Evolutionary conservation across 2,329 filamentous ascomycete genomes (phyloP).

Genomic region (Pezicula neosporulosa): DNA sequence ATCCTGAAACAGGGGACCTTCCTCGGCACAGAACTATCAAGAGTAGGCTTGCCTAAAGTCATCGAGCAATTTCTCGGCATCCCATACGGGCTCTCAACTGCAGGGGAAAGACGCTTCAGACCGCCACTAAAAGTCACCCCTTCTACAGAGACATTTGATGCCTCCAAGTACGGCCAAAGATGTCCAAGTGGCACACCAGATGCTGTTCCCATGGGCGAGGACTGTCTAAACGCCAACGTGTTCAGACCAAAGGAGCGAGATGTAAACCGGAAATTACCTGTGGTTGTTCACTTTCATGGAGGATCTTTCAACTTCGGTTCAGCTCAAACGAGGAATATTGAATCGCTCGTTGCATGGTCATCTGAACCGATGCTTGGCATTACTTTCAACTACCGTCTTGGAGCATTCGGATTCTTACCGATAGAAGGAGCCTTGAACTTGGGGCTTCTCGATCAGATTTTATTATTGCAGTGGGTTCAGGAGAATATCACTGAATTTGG

Average conservation of each 20-base stretch:
- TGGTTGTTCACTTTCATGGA: conserved; percentile 61
- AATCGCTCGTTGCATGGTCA: conserved; percentile 54
- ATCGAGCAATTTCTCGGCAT: conserved; percentile 42
- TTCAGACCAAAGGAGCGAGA: conserved; percentile 30
- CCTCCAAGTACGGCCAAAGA: conserved; percentile 29
- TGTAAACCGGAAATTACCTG: conserved; percentile 35
- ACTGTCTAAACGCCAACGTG: conserved; percentile 51
- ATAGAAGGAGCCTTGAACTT: conserved; percentile 58
- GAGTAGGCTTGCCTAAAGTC: conserved; percentile 14
- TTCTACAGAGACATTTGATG: conserved; percentile 29
- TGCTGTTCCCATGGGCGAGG: conserved; percentile 33
- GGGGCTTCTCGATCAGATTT: conserved; percentile 59
- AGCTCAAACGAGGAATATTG: conserved; percentile 53
- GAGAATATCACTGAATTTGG: conserved; percentile 58
- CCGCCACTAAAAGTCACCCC: conserved; percentile 21
- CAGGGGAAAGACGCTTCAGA: conserved; percentile 42
- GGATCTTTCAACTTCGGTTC: conserved; percentile 57
- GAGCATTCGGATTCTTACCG: conserved; percentile 64
- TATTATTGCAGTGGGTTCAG: conserved; percentile 56
- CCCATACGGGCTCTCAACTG: conserved; percentile 44
- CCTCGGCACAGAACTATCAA: conserved; percentile 14
- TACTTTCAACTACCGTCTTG: conserved; percentile 59
- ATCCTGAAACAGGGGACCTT: conserved; percentile 22
- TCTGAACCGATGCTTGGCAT: conserved; percentile 49
- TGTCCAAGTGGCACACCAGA: conserved; percentile 18